A percentile compares a stretch with the other conserved stretches of the same genome.
Conservation (phyloP, 371 early-diverging fungal species). For the Mycotypha africana region DNA sequence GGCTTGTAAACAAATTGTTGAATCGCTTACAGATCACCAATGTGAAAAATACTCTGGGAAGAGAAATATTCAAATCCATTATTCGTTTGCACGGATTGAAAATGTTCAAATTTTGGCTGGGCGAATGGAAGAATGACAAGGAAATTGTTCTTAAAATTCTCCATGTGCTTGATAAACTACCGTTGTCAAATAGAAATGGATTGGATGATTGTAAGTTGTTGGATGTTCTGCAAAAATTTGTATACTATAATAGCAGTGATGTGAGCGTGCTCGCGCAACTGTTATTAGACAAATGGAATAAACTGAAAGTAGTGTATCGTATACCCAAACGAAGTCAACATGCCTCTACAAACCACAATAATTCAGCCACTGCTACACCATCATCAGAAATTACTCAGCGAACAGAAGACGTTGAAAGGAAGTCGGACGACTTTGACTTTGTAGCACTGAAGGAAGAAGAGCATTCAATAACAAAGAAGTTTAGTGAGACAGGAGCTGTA, state of each 20-base stretch:
- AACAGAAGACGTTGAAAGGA: neutral
- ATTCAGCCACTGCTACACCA: neutral
- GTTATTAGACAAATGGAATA: slow-evolving; percentile 44
- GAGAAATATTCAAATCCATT: slow-evolving; percentile 36
- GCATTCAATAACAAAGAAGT: neutral
- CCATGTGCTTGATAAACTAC: slow-evolving; percentile 51
- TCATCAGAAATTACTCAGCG: too few species aligned
- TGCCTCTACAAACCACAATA: neutral
- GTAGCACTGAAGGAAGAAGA: neutral
- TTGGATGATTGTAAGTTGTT: slow-evolving; percentile 59
- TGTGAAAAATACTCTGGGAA: slow-evolving; percentile 19
- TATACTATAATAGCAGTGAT: slow-evolving; percentile 33
- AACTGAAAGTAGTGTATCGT: slow-evolving; percentile 46
- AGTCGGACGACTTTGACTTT: neutral
- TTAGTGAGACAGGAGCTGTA: neutral
- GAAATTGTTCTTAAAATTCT: slow-evolving; percentile 25
- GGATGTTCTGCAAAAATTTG: slow-evolving; percentile 41
- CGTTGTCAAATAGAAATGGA: slow-evolving; percentile 60
- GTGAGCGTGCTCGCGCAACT: slow-evolving; percentile 29
- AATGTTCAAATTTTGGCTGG: slow-evolving; percentile 45
- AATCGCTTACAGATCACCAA: slow-evolving; percentile 32
- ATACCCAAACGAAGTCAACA: slow-evolving; percentile 43
- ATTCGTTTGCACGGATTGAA: slow-evolving; percentile 41
- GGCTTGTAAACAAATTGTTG: slow-evolving; percentile 46
- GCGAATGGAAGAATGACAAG: slow-evolving; percentile 41